These are phyloP conservation scores for Beauveria australis DNA, from an alignment of 2,329 filamentous ascomycete genomes.

Conservation along the genomic window DNA sequence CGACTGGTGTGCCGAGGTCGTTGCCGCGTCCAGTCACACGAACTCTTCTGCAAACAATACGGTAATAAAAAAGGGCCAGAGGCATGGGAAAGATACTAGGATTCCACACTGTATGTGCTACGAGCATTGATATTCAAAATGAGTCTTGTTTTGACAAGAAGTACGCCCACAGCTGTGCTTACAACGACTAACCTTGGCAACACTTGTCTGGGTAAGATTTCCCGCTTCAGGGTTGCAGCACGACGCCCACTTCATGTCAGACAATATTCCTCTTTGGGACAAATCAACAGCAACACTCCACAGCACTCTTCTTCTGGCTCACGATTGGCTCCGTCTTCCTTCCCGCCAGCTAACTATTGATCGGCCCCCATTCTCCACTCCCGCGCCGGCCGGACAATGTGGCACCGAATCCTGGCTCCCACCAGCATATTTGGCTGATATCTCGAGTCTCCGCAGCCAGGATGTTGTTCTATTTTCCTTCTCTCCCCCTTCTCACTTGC, in stretches of 20 bases:
- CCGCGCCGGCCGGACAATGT: neutral
- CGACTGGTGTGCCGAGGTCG: neutral
- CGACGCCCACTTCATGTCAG: constrained; percentile 3
- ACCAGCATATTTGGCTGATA: neutral
- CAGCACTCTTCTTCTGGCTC: neutral
- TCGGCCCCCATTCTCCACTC: neutral
- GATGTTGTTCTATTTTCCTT: neutral
- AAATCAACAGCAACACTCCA: neutral
- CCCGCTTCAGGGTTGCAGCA: neutral
- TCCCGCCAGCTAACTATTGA: neutral
- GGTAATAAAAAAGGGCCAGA: neutral
- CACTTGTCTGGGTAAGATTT: constrained; percentile 1
- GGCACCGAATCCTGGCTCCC: neutral
- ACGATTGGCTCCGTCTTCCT: neutral
- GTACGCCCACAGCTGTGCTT: neutral
- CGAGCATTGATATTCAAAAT: neutral
- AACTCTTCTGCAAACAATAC: neutral
- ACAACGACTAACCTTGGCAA: neutral
- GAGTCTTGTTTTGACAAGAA: neutral
- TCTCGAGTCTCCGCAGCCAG: neutral
- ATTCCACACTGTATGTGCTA: neutral
- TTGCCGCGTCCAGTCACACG: neutral
- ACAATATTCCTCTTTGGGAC: constrained; percentile 1
- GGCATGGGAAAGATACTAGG: no score
- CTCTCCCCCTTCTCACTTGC: neutral